Percentiles rank a stretch among this genome's conserved stretches.
Conservation (phyloP, 306 rosid species). For the Quercus suber region DNA sequence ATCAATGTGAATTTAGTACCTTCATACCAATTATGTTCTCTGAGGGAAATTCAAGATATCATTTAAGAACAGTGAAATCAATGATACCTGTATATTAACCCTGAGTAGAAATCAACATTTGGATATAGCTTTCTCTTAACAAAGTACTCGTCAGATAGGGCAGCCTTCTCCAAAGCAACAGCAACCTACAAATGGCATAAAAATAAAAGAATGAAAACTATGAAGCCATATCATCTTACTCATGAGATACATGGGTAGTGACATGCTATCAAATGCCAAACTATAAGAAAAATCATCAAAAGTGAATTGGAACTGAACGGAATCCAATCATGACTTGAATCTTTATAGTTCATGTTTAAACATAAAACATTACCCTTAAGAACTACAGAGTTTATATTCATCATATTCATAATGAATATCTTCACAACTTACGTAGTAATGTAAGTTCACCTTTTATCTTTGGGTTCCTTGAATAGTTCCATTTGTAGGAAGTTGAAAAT, state of each 20-base stretch:
- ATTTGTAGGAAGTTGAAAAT: conserved; percentile 27
- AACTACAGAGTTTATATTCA: neutral
- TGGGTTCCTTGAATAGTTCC: conserved; percentile 32
- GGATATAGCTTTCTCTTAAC: conserved; percentile 88
- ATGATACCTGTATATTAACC: conserved; percentile 65
- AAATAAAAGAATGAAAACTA: neutral
- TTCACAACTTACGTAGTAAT: neutral
- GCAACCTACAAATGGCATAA: conserved; percentile 55
- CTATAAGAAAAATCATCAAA: neutral
- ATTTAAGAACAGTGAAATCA: neutral
- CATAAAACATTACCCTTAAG: neutral
- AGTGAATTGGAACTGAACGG: neutral
- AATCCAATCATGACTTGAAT: neutral
- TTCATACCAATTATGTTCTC: neutral
- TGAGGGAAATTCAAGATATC: neutral
- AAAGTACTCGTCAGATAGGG: conserved; percentile 81
- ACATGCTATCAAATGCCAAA: neutral
- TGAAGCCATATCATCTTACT: neutral
- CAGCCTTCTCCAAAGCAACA: conserved; percentile 84
- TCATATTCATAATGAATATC: neutral
- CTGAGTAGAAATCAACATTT: conserved; percentile 91
- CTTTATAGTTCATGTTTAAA: neutral
- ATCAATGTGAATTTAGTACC: conserved; percentile 3
- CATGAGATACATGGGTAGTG: neutral
- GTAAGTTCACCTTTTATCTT: neutral